Percentiles rank a stretch among this genome's conserved stretches.
Evolutionary conservation across 169 alveolate genomes (phyloP).

Genomic region (Cryptosporidium sp.): DNA sequence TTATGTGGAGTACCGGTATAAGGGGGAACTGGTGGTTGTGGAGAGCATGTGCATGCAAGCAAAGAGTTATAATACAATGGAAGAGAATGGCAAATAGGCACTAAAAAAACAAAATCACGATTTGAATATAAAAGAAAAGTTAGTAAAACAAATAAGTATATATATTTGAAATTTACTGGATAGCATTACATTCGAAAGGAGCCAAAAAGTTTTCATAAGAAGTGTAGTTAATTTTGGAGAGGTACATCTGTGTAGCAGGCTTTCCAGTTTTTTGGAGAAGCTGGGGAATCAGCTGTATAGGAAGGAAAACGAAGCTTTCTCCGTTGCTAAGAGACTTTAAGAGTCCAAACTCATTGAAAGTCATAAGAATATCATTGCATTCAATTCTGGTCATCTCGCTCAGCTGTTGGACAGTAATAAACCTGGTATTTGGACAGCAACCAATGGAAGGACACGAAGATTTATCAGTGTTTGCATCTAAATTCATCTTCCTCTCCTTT

Average conservation of each 20-base stretch:
- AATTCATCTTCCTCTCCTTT: slow-evolving; percentile 37
- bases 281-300: slow-evolving; percentile 83
- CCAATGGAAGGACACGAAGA: slow-evolving; percentile 13
- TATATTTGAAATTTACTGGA: slow-evolving; percentile 24
- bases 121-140: background rate
- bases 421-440: slow-evolving; percentile 38
- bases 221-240: slow-evolving; percentile 88
- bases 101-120: background rate
- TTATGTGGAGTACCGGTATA: slow-evolving; percentile 2
- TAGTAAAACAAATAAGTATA: background rate
- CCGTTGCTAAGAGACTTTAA: slow-evolving; percentile 85
- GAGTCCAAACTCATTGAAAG: slow-evolving; percentile 89
- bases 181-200: slow-evolving; percentile 80
- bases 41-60: background rate
- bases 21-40: background rate
- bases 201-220: slow-evolving; percentile 89
- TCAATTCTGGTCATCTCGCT: slow-evolving; percentile 88
- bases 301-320: slow-evolving; percentile 84
- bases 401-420: slow-evolving; percentile 52
- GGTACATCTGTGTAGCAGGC: slow-evolving; percentile 82
- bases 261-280: slow-evolving; percentile 83
- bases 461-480: background rate
- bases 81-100: background rate
- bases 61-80: background rate
- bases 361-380: slow-evolving; percentile 86